A percentile compares a stretch with the other conserved stretches of the same genome.
Conservation (phyloP, 148 eudicot genomes). For the Cornus florida region DNA sequence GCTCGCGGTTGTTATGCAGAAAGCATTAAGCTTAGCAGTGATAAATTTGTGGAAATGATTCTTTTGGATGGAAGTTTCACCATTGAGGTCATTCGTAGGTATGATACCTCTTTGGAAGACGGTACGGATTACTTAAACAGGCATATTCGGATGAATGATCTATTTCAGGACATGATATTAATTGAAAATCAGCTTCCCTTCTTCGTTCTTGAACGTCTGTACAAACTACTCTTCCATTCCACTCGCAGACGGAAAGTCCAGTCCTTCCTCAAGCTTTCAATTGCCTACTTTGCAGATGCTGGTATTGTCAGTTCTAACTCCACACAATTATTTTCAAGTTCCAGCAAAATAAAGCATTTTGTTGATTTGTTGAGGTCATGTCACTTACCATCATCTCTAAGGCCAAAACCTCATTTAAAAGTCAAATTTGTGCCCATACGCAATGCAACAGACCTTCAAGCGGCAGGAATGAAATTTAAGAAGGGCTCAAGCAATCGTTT, state of each 20-base stretch:
- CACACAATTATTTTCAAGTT: background rate
- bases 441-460: constrained; percentile 23
- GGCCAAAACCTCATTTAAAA: too few relatives aligned
- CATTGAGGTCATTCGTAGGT: constrained; percentile 36
- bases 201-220: constrained; percentile 25
- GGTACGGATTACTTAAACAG: constrained; percentile 6
- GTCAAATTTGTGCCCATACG: background rate
- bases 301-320: too few relatives aligned
- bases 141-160: constrained; percentile 15
- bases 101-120: constrained; percentile 7
- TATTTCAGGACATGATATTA: constrained; percentile 25
- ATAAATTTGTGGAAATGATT: too few relatives aligned
- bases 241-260: background rate
- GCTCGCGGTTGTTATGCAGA: too few relatives aligned
- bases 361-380: too few relatives aligned
- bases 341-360: too few relatives aligned
- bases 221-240: background rate
- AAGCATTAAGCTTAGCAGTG: too few relatives aligned
- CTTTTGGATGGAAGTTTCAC: constrained; percentile 17
- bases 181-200: constrained; percentile 41
- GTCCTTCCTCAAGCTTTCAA: background rate
- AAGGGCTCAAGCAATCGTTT: too few relatives aligned
- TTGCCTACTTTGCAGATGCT: background rate
- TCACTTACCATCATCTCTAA: too few relatives aligned
- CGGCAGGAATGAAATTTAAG: constrained; percentile 26